phyloP scores from a whole-genome alignment of 352 stramenopile species.

The Pythium brachiatum region DNA sequence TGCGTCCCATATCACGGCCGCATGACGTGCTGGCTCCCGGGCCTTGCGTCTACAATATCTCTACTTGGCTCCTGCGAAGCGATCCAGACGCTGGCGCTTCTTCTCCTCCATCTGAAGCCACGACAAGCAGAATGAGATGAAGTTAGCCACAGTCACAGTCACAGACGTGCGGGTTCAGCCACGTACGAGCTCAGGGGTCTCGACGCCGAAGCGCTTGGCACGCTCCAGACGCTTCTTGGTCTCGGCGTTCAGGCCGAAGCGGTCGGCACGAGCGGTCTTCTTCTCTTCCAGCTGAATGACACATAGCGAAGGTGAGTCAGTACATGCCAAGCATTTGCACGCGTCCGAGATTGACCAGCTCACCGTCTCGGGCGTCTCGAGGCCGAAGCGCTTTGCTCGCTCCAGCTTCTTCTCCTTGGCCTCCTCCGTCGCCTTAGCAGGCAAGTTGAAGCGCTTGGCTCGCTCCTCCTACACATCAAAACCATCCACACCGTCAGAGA shows the following conservation, averaged over 20 bases:
- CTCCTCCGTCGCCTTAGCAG: conserved; percentile 31
- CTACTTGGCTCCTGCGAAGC: conserved; percentile 41
- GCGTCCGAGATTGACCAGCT: neutral
- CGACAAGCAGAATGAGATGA: neutral
- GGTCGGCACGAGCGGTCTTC: conserved; percentile 72
- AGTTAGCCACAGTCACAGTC: neutral
- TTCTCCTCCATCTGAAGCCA: conserved; percentile 64
- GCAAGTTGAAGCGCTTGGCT: conserved; percentile 78
- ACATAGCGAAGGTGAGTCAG: neutral
- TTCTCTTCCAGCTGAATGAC: conserved; percentile 70
- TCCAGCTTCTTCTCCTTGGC: conserved; percentile 72
- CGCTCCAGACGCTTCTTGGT: conserved; percentile 78
- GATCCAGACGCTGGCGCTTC: conserved; percentile 68
- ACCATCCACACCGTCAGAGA: neutral
- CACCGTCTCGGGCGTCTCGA: conserved; percentile 79
- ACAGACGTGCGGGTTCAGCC: neutral
- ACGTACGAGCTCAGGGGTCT: conserved; percentile 73
- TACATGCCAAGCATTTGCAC: neutral
- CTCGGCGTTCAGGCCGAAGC: conserved; percentile 82
- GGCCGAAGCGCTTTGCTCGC: conserved; percentile 69
- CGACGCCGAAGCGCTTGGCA: conserved; percentile 80
- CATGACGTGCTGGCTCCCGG: neutral
- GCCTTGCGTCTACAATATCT: neutral
- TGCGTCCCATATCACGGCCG: no score
- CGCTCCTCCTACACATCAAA: conserved; percentile 45